Evolutionary conservation across 371 early-diverging fungal species (phyloP).

Genomic region (Mortierella sp.): DNA sequence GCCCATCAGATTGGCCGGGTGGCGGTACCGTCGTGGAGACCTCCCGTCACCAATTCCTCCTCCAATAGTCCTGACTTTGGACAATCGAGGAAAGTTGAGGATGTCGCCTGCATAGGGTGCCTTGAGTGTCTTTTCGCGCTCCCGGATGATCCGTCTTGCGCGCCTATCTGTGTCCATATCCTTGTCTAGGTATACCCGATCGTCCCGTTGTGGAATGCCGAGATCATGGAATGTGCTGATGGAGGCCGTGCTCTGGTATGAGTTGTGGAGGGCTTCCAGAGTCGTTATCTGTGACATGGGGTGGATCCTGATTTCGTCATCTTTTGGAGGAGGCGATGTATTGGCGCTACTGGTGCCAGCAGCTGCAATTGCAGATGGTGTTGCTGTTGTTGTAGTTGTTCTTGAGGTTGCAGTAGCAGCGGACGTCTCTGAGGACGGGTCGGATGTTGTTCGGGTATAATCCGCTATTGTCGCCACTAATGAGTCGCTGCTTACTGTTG

Average conservation of each 20-base stretch:
- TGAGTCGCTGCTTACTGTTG: neutral
- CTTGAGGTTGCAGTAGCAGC: neutral
- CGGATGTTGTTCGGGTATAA: slow-evolving; percentile 28
- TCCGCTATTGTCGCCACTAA: slow-evolving; percentile 9
- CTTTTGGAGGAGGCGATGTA: neutral
- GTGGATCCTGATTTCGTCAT: slow-evolving; percentile 21
- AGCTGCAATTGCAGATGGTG: neutral
- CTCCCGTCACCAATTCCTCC: slow-evolving; percentile 3
- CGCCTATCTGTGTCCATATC: neutral
- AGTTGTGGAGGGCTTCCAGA: neutral
- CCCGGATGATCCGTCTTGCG: neutral
- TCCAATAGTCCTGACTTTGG: slow-evolving; percentile 40
- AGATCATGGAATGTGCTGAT: neutral
- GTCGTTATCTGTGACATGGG: slow-evolving; percentile 16
- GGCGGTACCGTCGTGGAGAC: neutral
- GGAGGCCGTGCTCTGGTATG: neutral
- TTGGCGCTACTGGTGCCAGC: neutral
- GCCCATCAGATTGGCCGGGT: neutral
- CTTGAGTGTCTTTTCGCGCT: neutral
- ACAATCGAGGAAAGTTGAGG: slow-evolving; percentile 10
- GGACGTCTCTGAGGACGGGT: slow-evolving; percentile 16
- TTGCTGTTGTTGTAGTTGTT: neutral
- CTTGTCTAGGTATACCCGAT: neutral
- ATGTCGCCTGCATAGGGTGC: slow-evolving; percentile 26
- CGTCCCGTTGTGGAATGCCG: neutral